Conservation (phyloP, 2,329 filamentous ascomycete species). For the Hypoxylon sp. region DNA sequence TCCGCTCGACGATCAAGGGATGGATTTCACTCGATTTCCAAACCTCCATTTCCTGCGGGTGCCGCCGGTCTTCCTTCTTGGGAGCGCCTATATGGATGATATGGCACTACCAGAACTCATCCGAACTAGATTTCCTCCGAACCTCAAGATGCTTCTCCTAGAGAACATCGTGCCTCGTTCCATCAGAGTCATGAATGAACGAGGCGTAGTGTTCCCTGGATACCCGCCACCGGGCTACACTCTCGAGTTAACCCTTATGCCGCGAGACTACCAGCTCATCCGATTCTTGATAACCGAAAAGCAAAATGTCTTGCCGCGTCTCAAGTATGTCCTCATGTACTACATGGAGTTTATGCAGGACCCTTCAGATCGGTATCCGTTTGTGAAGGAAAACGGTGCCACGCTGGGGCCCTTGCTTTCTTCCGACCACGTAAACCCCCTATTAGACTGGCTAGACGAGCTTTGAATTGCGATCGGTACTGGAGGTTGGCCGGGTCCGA, state of each 20-base stretch:
- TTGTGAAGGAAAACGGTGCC: constrained; percentile 35
- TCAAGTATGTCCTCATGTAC: constrained; percentile 43
- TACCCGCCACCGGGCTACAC: constrained; percentile 38
- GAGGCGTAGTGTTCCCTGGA: constrained; percentile 37
- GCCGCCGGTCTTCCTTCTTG: constrained; percentile 37
- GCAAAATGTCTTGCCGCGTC: constrained; percentile 31
- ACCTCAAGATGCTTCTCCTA: constrained; percentile 42
- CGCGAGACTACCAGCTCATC: constrained; percentile 39
- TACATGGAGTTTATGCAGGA: constrained; percentile 40
- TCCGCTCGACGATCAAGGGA: constrained; percentile 34
- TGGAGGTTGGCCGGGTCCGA: not conserved
- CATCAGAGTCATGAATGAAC: constrained; percentile 39
- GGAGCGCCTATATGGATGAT: constrained; percentile 34
- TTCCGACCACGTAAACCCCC: constrained; percentile 34
- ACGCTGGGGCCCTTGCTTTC: constrained; percentile 24
- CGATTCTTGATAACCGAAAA: constrained; percentile 38
- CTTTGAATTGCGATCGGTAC: constrained; percentile 15
- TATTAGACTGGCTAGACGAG: constrained; percentile 39
- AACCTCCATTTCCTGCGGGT: constrained; percentile 40
- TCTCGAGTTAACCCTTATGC: constrained; percentile 35
- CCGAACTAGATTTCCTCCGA: constrained; percentile 33
- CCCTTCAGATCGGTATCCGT: constrained; percentile 28
- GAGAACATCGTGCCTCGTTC: constrained; percentile 42
- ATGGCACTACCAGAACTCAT: constrained; percentile 31
- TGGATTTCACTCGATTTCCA: constrained; percentile 36